Conservation (phyloP, 2,329 filamentous ascomycete genomes). For the Cordyceps javanica region DNA sequence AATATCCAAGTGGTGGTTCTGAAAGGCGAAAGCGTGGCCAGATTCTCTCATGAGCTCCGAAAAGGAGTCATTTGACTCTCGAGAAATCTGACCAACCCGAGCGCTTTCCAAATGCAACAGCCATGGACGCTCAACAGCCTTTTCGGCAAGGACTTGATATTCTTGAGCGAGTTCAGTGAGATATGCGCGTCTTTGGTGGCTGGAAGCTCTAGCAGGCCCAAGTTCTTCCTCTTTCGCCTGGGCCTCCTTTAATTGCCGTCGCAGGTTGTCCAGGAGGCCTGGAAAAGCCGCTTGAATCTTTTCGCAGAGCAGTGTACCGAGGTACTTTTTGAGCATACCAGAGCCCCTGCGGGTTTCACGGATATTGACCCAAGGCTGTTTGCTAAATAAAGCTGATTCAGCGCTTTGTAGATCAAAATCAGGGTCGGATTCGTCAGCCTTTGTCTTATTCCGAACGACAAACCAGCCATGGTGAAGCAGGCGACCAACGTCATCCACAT, state of each 20-base stretch:
- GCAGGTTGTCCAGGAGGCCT: conserved; percentile 20
- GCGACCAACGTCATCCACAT: background rate
- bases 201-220: conserved; percentile 21
- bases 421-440: conserved; percentile 19
- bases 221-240: conserved; percentile 15
- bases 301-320: conserved; percentile 26
- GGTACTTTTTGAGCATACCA: conserved; percentile 22
- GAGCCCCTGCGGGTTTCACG: conserved; percentile 22
- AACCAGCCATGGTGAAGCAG: conserved; percentile 27
- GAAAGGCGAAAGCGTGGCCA: conserved; percentile 17
- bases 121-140: conserved; percentile 22
- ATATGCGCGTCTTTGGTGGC: conserved; percentile 20
- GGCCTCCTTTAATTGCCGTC: conserved; percentile 16
- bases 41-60: conserved; percentile 20
- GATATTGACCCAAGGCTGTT: conserved; percentile 23
- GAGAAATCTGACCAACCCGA: conserved; percentile 22
- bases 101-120: conserved; percentile 15
- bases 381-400: conserved; percentile 18
- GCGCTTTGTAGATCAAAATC: conserved; percentile 22
- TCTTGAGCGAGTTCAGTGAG: conserved; percentile 18
- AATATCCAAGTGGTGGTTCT: background rate
- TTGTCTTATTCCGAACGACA: conserved; percentile 28
- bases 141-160: conserved; percentile 18
- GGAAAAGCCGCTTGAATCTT: conserved; percentile 30
- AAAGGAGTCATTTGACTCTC: conserved; percentile 20